Base-by-base conservation (phyloP, 257 asterid genomes). In the Solanum rostratum region DNA sequence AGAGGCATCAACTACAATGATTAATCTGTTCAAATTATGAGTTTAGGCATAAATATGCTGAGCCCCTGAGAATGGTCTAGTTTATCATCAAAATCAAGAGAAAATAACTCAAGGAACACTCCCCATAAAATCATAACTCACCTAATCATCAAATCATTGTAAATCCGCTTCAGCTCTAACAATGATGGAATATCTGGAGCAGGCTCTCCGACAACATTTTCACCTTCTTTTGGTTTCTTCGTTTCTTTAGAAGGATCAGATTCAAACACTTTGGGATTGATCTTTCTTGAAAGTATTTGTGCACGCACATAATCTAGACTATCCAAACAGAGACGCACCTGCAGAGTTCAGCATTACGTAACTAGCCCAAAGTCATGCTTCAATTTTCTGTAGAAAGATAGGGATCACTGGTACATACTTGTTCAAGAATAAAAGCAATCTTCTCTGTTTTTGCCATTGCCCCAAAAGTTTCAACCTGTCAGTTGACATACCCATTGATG, bases 361-460 rank as follows among this genome's bases (percentile, higher is more conserved):
- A 50, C 18, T 0, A 50, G 18, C 6, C 63, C 46, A 78, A 50
- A 50, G 29, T 52, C 82, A 78, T 30, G 29, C 65, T 78, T 27
- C 65, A 50, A 46, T 3, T 29, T 27, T 76, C 37, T n/a, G 55
- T 84, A 76, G 29, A 57, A 62, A 76, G 84, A 79, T 30, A 74
- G 52, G 16, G 52, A 71, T 53, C 70, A 20, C 84, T 33, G 79
- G 50, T 76, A 69, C 92, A 80, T 91, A 95, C 99, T 90, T 96
- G 99, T 85, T 95, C 98, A 52, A 97, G 98, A 87, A 97, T 95
- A 89, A 97, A 97, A 22, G 98, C 98, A 62, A 93, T 95, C 87
- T 97, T 97, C 91, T 97, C 99, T 66, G 99, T 95, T 91, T 96
- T 94, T 1, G 99, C 99, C 98, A 97, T 97, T 30, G 99, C 98